Base-by-base conservation (phyloP, 2,329 filamentous ascomycete species). In the Thermomyces lanuginosus region DNA sequence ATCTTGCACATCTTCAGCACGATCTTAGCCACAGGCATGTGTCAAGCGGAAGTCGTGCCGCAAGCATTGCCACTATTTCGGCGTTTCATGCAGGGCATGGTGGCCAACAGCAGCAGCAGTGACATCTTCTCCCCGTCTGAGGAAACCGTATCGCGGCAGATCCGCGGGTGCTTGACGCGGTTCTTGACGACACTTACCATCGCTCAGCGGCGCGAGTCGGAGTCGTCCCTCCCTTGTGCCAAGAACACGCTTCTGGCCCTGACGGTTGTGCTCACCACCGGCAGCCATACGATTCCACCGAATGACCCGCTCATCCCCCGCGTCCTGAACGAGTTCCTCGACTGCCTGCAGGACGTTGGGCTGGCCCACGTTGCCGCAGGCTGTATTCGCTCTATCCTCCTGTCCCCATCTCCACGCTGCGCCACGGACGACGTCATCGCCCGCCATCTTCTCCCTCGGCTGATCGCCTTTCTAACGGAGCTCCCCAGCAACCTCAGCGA, bases 1-100 rank as follows among this genome's bases (percentile, higher is more conserved):
- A 92, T 95, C 39, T 69, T 98, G 26, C 84, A 98, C 57, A 92
- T 95, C 29, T 93, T 95, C 46, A 78, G 81, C 28, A 92, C 83
- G 0, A 89, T 92, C 31, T 67, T 98, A 8, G 78, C 80, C 8
- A 93, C 83, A 1, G 76, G 80, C 1, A 65, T 72, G 7, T 95
- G 86, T 44, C 91, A 98, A 53, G 71, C 80, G 14, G 67, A 81
- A 19, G 81, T 95, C 16, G 76, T 95, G 1, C 86, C 89, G 0
- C 80, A 91, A 51, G 76, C 83, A 2, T 65, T 98, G 9, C 81
- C 89, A 0, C 91, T 84, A 21, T 74, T 98, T 49, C 86, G 91
- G 51, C 74, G 84, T 16, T 98, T 98, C 50, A 67, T 95, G 34
- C 70, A 69, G 22, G 79, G 72, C 43, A 76, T 92, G 45, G n/a